Percentiles rank a stretch among this genome's conserved stretches.
phyloP scores from a whole-genome alignment of 495 filamentous ascomycete species.

The Neurospora sp. region DNA sequence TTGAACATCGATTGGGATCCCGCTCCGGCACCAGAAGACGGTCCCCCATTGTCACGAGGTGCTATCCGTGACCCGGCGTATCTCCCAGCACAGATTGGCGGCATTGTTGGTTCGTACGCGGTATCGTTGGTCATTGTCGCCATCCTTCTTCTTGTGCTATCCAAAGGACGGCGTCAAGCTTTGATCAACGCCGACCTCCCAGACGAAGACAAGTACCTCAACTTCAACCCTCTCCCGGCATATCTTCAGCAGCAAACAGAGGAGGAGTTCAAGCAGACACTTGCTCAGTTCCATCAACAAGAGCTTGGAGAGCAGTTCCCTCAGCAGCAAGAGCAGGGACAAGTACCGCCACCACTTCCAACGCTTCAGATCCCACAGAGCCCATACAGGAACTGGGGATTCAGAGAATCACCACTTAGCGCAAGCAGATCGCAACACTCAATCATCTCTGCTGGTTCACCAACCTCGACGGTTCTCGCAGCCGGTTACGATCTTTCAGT shows the following conservation, averaged over 20 bases:
- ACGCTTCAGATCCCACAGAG: slow-evolving; percentile 13
- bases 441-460: slow-evolving; percentile 37
- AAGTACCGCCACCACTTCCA: slow-evolving; percentile 4
- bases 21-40: slow-evolving; percentile 47
- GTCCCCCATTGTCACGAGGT: slow-evolving; percentile 41
- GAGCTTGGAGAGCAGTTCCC: not conserved
- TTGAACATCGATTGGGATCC: slow-evolving; percentile 45
- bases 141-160: slow-evolving; percentile 46
- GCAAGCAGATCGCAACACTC: slow-evolving; percentile 38
- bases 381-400: slow-evolving; percentile 33
- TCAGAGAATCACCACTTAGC: slow-evolving; percentile 30
- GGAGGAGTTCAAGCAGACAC: slow-evolving; percentile 19
- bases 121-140: slow-evolving; percentile 60
- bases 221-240: slow-evolving; percentile 19
- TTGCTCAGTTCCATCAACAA: slow-evolving; percentile 7
- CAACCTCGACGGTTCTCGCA: slow-evolving; percentile 33
- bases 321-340: slow-evolving; percentile 2
- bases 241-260: slow-evolving; percentile 29
- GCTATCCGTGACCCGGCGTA: slow-evolving; percentile 48
- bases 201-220: slow-evolving; percentile 9
- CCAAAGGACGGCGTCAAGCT: slow-evolving; percentile 32
- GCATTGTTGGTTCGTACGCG: slow-evolving; percentile 70
- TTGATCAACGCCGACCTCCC: slow-evolving; percentile 21
- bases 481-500: slow-evolving; percentile 39
- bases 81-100: slow-evolving; percentile 65